phyloP scores from a whole-genome alignment of 768 basidiomycete genomes.

The Xerocomellus dryophilus region DNA sequence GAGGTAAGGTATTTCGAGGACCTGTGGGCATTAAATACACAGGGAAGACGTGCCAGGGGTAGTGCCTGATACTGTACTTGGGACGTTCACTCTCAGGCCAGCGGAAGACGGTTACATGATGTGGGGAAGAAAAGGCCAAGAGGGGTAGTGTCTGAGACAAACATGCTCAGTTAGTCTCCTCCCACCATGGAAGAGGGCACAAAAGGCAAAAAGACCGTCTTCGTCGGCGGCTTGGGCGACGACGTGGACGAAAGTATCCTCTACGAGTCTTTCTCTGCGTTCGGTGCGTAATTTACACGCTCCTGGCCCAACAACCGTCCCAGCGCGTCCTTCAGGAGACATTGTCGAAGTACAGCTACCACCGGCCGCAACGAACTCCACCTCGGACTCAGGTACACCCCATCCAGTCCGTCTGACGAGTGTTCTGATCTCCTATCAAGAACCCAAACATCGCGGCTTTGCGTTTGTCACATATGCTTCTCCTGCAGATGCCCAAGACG shows the following conservation, averaged over 20 bases:
- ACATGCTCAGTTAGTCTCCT: conserved; percentile 2
- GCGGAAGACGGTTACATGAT: neutral
- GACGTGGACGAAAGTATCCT: conserved; percentile 78
- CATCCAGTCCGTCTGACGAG: neutral
- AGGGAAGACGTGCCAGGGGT: neutral
- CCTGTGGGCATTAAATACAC: conserved; percentile 14
- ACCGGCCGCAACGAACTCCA: conserved; percentile 67
- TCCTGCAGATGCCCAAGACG: conserved; percentile 85
- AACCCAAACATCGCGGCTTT: conserved; percentile 87
- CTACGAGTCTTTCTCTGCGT: conserved; percentile 79
- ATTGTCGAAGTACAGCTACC: conserved; percentile 91
- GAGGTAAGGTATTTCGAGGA: conserved; percentile 37
- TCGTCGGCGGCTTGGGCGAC: conserved; percentile 79
- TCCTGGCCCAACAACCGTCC: neutral
- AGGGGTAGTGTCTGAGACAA: conserved; percentile 10
- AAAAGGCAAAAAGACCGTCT: conserved; percentile 82
- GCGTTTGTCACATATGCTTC: conserved; percentile 87
- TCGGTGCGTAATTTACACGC: conserved; percentile 54
- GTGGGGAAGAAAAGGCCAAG: conserved; percentile 14
- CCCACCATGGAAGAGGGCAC: conserved; percentile 73
- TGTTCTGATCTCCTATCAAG: conserved; percentile 33
- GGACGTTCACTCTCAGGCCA: conserved; percentile 1
- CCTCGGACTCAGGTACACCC: conserved; percentile 52
- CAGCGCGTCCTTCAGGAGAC: conserved; percentile 57
- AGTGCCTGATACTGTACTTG: neutral